phyloP scores from a whole-genome alignment of 768 basidiomycete genomes.

The Lactifluus echinatus region DNA sequence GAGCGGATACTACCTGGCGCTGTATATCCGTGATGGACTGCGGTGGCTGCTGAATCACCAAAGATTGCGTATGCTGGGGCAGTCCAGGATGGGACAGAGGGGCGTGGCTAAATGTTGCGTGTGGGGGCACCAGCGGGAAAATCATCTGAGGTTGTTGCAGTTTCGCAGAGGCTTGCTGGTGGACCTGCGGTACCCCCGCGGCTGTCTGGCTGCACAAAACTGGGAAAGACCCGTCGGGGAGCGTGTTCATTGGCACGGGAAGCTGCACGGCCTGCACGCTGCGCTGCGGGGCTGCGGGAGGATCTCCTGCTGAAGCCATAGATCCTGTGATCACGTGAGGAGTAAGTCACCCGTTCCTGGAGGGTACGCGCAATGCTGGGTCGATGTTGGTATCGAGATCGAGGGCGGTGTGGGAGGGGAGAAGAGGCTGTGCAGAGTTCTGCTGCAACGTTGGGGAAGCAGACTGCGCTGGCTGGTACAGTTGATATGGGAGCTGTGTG shows the following conservation, averaged over 20 bases:
- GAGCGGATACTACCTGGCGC: neutral
- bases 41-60: neutral
- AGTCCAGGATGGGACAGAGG: neutral
- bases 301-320: neutral
- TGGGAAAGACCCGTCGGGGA: no score
- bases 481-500: neutral
- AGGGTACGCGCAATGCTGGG: neutral
- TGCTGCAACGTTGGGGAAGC: neutral
- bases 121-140: neutral
- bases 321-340: neutral
- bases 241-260: neutral
- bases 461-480: neutral
- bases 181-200: neutral
- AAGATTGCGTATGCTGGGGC: neutral
- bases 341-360: neutral
- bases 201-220: neutral
- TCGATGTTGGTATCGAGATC: slow-evolving; percentile 3
- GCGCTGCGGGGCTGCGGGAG: neutral
- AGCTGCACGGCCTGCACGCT: neutral
- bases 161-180: neutral
- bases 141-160: neutral
- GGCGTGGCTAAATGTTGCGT: neutral
- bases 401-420: neutral
- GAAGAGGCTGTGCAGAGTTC: no score
- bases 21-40: neutral